Conservation (phyloP, 164 flowering plant species). For the Magnolia changhungtana region DNA sequence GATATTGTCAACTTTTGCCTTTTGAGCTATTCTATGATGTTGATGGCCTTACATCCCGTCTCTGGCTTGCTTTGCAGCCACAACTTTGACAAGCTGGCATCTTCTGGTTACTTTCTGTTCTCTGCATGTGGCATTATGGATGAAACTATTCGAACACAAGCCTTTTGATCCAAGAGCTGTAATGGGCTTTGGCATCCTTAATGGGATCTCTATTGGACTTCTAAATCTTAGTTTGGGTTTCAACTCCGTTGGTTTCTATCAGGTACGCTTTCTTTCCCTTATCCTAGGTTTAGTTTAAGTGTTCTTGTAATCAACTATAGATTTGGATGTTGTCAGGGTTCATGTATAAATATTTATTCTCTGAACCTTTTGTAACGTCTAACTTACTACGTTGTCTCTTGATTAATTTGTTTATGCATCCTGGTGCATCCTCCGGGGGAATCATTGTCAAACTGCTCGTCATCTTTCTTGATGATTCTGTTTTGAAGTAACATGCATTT, state of each 20-base stretch:
- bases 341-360: too few species aligned
- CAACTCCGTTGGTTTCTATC: slow-evolving; percentile 96
- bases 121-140: slow-evolving; percentile 85
- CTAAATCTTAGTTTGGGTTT: slow-evolving; percentile 91
- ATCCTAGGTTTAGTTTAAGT: neutral
- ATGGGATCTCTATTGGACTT: slow-evolving; percentile 90
- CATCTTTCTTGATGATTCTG: neutral
- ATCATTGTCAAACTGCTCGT: neutral
- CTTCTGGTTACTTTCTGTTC: slow-evolving; percentile 93
- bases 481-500: neutral
- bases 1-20: neutral
- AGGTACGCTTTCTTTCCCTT: slow-evolving; percentile 37
- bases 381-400: too few species aligned
- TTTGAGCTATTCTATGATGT: neutral
- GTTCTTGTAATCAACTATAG: too few species aligned
- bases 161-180: slow-evolving; percentile 81
- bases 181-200: slow-evolving; percentile 88
- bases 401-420: too few species aligned
- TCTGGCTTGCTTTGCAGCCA: slow-evolving; percentile 45
- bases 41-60: neutral
- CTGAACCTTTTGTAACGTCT: too few species aligned
- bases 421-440: too few species aligned
- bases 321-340: too few species aligned
- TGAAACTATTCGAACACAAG: slow-evolving; percentile 90
- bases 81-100: slow-evolving; percentile 99